Conservation (phyloP, 2,329 filamentous ascomycete species). For the Xylariaceae sp. region DNA sequence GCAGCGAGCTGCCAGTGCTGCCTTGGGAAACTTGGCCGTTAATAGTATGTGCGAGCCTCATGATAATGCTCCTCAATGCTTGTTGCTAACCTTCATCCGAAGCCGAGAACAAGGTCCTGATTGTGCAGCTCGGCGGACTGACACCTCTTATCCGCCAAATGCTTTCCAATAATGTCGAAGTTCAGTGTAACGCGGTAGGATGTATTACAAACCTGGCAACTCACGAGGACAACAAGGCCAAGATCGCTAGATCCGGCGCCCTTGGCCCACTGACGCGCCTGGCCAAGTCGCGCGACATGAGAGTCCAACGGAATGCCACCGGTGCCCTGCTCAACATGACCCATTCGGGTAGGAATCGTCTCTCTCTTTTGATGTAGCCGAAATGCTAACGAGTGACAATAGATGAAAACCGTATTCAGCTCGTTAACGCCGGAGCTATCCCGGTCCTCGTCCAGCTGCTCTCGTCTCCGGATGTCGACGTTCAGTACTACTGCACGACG, state of each 20-base stretch:
- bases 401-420: slow-evolving; percentile 97
- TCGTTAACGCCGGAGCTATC: slow-evolving; percentile 96
- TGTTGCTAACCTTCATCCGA: slow-evolving; percentile 15
- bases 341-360: slow-evolving; percentile 71
- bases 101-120: slow-evolving; percentile 98
- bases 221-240: slow-evolving; percentile 98
- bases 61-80: background rate
- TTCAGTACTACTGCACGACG: slow-evolving; percentile 99
- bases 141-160: slow-evolving; percentile 93
- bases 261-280: slow-evolving; percentile 84
- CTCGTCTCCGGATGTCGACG: slow-evolving; percentile 88
- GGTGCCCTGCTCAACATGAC: slow-evolving; percentile 98
- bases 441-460: slow-evolving; percentile 93
- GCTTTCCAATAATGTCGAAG: slow-evolving; percentile 96
- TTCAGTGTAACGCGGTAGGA: slow-evolving; percentile 97
- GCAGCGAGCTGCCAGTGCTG: slow-evolving; percentile 91
- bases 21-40: slow-evolving; percentile 90
- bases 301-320: slow-evolving; percentile 94
- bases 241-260: slow-evolving; percentile 92
- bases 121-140: slow-evolving; percentile 86
- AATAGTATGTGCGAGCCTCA: slow-evolving; percentile 65
- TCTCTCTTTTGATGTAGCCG: background rate
- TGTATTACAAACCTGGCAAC: slow-evolving; percentile 98
- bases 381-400: slow-evolving; percentile 17
- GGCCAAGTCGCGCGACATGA: slow-evolving; percentile 97